phyloP scores from a whole-genome alignment of 331 rosid species.

The Spiraea crenata region DNA sequence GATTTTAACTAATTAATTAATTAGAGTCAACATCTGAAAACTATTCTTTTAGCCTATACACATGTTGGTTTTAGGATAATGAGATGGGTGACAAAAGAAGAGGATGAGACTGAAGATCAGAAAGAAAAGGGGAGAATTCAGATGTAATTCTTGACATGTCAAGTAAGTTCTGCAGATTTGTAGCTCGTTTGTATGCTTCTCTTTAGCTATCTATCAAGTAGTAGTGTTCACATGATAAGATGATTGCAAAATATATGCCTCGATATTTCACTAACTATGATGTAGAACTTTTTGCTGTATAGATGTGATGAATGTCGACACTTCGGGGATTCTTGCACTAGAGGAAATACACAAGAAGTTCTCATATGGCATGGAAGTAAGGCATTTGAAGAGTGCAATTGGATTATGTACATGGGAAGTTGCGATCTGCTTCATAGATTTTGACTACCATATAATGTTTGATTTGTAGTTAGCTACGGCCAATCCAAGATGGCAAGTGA shows the following conservation, averaged over 20 bases:
- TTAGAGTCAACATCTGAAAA: neutral
- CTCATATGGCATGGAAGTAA: conserved; percentile 52
- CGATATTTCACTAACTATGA: neutral
- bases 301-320: conserved; percentile 75
- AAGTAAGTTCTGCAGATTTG: conserved; percentile 44
- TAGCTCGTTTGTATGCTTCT: no score
- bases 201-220: neutral
- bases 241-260: neutral
- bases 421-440: neutral
- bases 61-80: conserved; percentile 63
- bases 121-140: conserved; percentile 29
- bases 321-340: conserved; percentile 69
- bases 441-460: neutral
- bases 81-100: conserved; percentile 49
- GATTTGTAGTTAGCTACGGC: conserved; percentile 67
- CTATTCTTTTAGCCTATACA: neutral
- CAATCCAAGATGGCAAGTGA: conserved; percentile 76
- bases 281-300: conserved; percentile 10
- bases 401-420: neutral
- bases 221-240: neutral
- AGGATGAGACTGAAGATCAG: conserved; percentile 20
- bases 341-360: conserved; percentile 69
- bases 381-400: neutral
- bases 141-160: conserved; percentile 69
- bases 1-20: neutral